A percentile compares a stretch with the other conserved stretches of the same genome.
These are phyloP conservation scores for Sclerospora graminicola DNA, from an alignment of 352 stramenopile species.

Conservation along the genomic window DNA sequence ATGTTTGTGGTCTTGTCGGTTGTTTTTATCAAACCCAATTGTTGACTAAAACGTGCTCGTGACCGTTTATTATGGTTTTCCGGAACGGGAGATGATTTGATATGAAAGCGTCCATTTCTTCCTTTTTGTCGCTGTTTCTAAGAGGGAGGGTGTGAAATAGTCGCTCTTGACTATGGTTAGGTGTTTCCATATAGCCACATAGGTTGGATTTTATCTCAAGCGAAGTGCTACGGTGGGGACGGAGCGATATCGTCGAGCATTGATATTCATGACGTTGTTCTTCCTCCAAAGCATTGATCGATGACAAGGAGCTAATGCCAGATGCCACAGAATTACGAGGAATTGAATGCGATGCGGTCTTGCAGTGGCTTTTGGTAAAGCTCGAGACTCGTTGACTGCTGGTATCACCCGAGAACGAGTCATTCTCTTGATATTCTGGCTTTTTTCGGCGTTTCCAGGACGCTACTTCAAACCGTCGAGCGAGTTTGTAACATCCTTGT, in stretches of 20 bases:
- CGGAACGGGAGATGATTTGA: constrained; percentile 10
- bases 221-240: neutral
- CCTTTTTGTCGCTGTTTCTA: constrained; percentile 7
- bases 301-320: constrained; percentile 8
- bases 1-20: too few relatives aligned
- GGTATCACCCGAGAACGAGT: neutral
- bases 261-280: constrained; percentile 3
- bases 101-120: neutral
- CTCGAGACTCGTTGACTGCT: neutral
- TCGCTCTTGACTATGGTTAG: constrained; percentile 3
- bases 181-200: constrained; percentile 5
- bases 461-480: constrained; percentile 4
- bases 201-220: constrained; percentile 1
- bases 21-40: constrained; percentile 15
- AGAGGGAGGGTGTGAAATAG: constrained; percentile 5
- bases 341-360: neutral
- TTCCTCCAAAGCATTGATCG: constrained; percentile 8
- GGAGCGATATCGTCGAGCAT: constrained; percentile 3
- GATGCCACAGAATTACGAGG: constrained; percentile 1
- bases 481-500: constrained; percentile 11
- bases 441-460: constrained; percentile 5
- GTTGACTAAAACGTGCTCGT: constrained; percentile 4
- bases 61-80: constrained; percentile 2
- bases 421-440: neutral
- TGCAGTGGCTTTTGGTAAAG: neutral